Evolutionary conservation across 768 basidiomycete species (phyloP), one percentile per base, ranked within the genome.

Genomic region (Russula griseocarnosa): DNA sequence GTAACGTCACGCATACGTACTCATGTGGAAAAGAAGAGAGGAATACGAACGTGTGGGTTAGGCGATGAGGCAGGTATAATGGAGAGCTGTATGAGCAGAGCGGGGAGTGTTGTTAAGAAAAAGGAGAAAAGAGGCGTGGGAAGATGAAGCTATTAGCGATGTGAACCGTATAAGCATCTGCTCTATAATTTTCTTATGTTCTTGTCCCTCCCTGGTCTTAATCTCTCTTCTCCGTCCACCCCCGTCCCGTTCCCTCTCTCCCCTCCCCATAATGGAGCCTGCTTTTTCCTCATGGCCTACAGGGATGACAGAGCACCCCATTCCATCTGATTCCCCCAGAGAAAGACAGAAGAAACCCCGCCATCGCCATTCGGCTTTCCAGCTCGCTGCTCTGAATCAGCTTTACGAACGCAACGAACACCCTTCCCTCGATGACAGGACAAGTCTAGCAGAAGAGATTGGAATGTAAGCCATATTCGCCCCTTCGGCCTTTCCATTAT

Each of bases 391-490:
- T 32, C 79, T 92, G 71, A 92, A 92, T 73, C 83, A 85, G 71
- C 85, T 91, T 68, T 92, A 85, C 69, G 88, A 90, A 68, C 81
- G 81, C 73, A 83, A 84, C 50, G 88, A 89, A 70, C 89, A 90
- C 74, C 90, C 90, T 20, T 74, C 85, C 58, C 78, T 89, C 57
- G 86, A 88, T 57, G 81, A 83, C 61, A 83, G 90, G 68, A 80
- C 83, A 10, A 79, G 82, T 49, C 77, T 92, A 54, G 90, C 88
- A 68, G 83, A 86, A 68, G 82, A 81, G 68, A 80, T 92, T 67
- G 85, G 86, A 75, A 90, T 92, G 90, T 89, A 70, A 73, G 88
- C 80, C 69, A 63, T 60, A 7, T 69, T 66, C 65, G 64, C 47
- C 28, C 24, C 3, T 20, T 30, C 5, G 55, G 64, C 47, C 57